Base-by-base conservation (phyloP, 257 asterid genomes). In the Voacanga thouarsii region DNA sequence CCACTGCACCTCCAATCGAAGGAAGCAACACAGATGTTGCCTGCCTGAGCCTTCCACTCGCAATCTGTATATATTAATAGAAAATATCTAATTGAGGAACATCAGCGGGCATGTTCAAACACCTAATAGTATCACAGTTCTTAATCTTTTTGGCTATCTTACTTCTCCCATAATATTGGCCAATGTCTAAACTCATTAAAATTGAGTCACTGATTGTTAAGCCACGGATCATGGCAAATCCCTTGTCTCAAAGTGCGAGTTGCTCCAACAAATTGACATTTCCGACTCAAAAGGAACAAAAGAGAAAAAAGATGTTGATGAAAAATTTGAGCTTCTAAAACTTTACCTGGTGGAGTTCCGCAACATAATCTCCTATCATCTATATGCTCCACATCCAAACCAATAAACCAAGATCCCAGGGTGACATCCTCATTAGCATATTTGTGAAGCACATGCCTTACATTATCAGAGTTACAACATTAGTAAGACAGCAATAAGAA, bases 1-100 rank as follows among this genome's bases (percentile, higher is more conserved):
- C 99, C 99, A 10, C 99, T 95, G 90, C 98, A 95, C 77, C 92
- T 89, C 99, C 99, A 95, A 80, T 93, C 98, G n/a, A 95, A 93
- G 8, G 98, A 93, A 70, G 98, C 98, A 68, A 93, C 97, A 71
- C 99, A 95, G 55, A 88, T 72, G 84, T 95, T 95, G 85, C 98
- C 98, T 26, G 98, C 99, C 80, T 95, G 99, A 44, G 98, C 99
- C 85, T 95, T 95, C 99, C 99, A 95, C 85, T 95, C 98, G 28
- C 99, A 95, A 85, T 95, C 99, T 91, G 88, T 64, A 28, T 72
- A 64, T 21, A 70, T 53, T 30, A 68, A n/a, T 65, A 15, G 33
- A 5, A 43, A 61, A 16, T 37, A 9, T 59, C 23, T 47, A 47
- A 28, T 12, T 18, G 28, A 14, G 39, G 16, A 53, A 53, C 44